Evolutionary conservation across 2,329 filamentous ascomycete genomes (phyloP), one percentile per base, ranked within the genome.

Genomic region (Cryphonectria parasitica): DNA sequence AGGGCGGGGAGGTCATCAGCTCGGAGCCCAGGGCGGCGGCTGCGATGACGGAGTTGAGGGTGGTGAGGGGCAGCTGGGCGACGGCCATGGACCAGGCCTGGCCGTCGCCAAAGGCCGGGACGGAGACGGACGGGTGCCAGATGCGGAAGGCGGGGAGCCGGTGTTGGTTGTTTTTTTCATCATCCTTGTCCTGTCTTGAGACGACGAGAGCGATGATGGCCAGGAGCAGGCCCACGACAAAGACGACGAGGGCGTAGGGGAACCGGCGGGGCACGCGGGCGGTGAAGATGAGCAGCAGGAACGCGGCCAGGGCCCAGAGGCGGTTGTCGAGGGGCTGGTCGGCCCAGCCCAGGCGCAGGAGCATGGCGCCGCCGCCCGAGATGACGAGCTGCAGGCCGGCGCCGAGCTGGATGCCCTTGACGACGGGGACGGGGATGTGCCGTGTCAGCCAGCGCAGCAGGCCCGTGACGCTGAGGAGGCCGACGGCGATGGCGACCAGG

Each of bases 321-420:
- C 91, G 87, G 78, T 97, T 97, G 80, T 98, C 94, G 8, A 90
- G 86, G 80, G 87, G 89, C 0, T 92, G 89, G 5, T 82, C 78
- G 1, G 85, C 81, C 93, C 94, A 97, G 17, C 85, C 83, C 4
- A 97, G 84, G 2, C 89, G 89, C 25, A 86, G 83, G 17, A 96
- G 84, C 70, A 97, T 86, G 63, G 84, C 87, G 0, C 86, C 84
- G 3, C 93, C 94, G 10, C 94, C 93, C 17, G 92, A 92, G 70
- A 97, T 86, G 68, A 94, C 88, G 22, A 98, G 86, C 22, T 92
- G 94, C 64, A 98, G 84, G 1, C 95, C 95, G 5, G 95, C 95
- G 52, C 95, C 95, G 64, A 98, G 89, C 81, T 98, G 96, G 74
- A 98, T 98, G 41, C 95, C 95, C 78, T 97, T 97, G 67, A 98